Base-by-base conservation (phyloP, 1,284 basidiomycete genomes). In the Cutaneotrichosporon sp. region DNA sequence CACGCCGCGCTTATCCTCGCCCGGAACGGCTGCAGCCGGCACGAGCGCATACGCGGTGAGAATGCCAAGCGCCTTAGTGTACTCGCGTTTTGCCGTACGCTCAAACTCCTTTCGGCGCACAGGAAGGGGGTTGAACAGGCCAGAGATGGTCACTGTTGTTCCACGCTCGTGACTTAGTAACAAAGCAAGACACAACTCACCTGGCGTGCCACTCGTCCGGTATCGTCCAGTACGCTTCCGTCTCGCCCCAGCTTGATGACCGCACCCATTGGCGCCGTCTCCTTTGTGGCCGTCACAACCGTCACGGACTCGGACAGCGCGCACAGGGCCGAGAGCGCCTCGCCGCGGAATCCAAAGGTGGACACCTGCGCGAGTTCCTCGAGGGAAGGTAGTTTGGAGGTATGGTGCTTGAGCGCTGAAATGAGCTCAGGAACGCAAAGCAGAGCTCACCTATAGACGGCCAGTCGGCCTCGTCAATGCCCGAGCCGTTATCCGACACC, bases 331-430 rank as follows among this genome's bases (percentile, higher is more conserved):
- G 90, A 90, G 0, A 98, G 78, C 0, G 96, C 96, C 74, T 99
- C 96, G 15, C 96, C 96, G 30, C 94, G 83, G 66, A 98, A 98
- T 0, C 96, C 96, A 72, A 97, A 97, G 0, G 93, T 93, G 2
- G 78, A 77, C 4, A 98, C 83, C 0, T 80, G 76, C 0, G 83
- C 77, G 1, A 98, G 81, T 64, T 91, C 88, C 3, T 82, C 77
- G 65, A 88, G 90, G 1, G 83, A 81, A 1, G 83, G 75, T 0
- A 98, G 79, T 71, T 98, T 98, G 14, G 93, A 97, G 0, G 94
- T 98, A 69, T 93, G 84, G 65, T 97, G 90, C 70, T 96, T 97
- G 53, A 93, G 78, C 2, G 84, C 92, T 89, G 61, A 14, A 4
- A 26, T 51, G 40, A 49, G 43, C 26, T 33, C 7, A 0, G 4